Evolutionary conservation across 805 yeast species (phyloP), one percentile per base, ranked within the genome.

Genomic region (Wickerhamiella azymoides): DNA sequence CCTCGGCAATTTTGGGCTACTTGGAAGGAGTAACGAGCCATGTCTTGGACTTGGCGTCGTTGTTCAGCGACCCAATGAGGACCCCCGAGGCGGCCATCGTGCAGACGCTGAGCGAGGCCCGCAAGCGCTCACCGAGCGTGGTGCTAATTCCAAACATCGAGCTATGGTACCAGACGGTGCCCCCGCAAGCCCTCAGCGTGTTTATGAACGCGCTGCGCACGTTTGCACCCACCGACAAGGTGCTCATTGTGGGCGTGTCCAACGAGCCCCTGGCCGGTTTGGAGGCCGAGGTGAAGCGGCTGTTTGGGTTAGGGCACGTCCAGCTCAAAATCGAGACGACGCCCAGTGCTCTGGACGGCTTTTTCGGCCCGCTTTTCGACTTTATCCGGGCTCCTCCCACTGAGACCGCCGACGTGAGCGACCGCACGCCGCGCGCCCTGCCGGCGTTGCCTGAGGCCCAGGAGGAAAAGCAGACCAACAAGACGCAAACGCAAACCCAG

Each of bases 1-100:
- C 86, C 3, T 70, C 86, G 2, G 96, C 97, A 0, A 68, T 88
- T 9, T 66, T 89, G 44, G 81, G 85, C 55, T 71, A 77, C 52
- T 65, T 92, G 43, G 98, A 92, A 63, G 94, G 96, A 0, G 84
- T 80, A 55, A 89, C 85, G 57, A 79, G 85, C 11, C 96, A 92
- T 59, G 74, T 82, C 1, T 67, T 92, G 36, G 98, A 92, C 58
- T 65, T 92, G 47, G 82, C 86, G 1, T 70, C 79, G 7, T 59
- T 92, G 46, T 77, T 78, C 51, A 76, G 85, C 11, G 96, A 89
- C 54, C 69, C 89, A 7, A 76, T 85, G 0, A 68, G 84, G 54
- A 75, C 94, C 0, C 79, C 89, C 1, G 98, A 92, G 60, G 80
- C 84, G 57, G 72, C 82, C 1, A 71, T 86, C 17, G 83, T 89